Evolutionary conservation across 2,329 filamentous ascomycete species (phyloP).

Genomic region (Nigrospora oryzae): DNA sequence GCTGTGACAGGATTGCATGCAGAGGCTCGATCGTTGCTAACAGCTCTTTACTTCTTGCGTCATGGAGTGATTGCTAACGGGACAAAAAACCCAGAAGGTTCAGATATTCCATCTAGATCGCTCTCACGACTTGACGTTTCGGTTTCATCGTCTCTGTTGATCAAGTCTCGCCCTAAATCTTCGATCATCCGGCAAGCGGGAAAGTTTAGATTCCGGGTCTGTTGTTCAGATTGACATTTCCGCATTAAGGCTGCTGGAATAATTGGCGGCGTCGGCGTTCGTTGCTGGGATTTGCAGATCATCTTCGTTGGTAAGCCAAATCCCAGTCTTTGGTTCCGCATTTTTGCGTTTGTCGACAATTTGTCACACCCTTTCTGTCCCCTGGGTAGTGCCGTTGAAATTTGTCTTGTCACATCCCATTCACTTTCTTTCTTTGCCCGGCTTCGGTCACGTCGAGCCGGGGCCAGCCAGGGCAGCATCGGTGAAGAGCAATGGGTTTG

Average conservation of each 20-base stretch:
- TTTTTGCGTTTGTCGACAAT: too few relatives aligned
- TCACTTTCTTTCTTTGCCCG: too few relatives aligned
- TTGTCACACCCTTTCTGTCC: not conserved
- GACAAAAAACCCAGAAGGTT: not conserved
- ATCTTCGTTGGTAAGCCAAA: slow-evolving; percentile 14
- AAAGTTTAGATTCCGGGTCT: slow-evolving; percentile 15
- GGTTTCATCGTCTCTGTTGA: slow-evolving; percentile 7
- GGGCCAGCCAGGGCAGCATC: too few relatives aligned
- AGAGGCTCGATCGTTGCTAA: too few relatives aligned
- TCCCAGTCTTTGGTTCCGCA: too few relatives aligned
- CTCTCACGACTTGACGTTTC: slow-evolving; percentile 13
- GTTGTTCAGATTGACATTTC: slow-evolving; percentile 19
- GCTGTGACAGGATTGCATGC: too few relatives aligned
- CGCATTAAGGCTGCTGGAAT: slow-evolving; percentile 14
- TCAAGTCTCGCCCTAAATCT: slow-evolving; percentile 10
- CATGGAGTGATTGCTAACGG: too few relatives aligned
- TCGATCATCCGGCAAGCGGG: slow-evolving; percentile 8
- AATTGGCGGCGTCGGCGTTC: slow-evolving; percentile 22
- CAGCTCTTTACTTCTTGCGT: too few relatives aligned
- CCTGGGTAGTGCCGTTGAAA: not conserved
- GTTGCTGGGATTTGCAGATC: slow-evolving; percentile 21
- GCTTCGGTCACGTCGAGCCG: too few relatives aligned
- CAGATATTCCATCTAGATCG: slow-evolving; percentile 1
- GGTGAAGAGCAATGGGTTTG: too few relatives aligned
- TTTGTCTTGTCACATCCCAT: too few relatives aligned